Percentiles rank a stretch among this genome's conserved stretches.
Evolutionary conservation across 768 basidiomycete genomes (phyloP).

Genomic region (Tricholoma bakamatsutake): DNA sequence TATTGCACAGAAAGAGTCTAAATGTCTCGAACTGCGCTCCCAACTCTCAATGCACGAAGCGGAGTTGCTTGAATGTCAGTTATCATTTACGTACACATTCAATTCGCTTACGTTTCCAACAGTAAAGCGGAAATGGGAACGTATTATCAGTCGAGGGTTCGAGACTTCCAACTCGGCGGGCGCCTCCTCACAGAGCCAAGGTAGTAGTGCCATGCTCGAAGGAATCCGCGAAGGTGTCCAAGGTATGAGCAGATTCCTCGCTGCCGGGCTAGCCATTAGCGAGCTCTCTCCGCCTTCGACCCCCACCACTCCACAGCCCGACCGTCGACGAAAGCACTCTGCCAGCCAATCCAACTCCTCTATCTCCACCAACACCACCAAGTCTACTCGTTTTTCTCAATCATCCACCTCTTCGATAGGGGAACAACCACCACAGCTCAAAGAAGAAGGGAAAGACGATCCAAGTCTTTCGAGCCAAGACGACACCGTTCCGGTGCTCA

Average conservation of each 20-base stretch:
- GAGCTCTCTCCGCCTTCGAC: slow-evolving; percentile 20
- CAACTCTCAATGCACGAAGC: slow-evolving; percentile 69
- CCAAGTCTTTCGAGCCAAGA: slow-evolving; percentile 9
- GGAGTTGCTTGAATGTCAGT: slow-evolving; percentile 60
- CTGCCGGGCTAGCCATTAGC: slow-evolving; percentile 32
- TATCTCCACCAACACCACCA: slow-evolving; percentile 13
- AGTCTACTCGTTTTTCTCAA: slow-evolving; percentile 36
- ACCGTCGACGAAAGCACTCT: slow-evolving; percentile 8
- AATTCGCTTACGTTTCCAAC: slow-evolving; percentile 2
- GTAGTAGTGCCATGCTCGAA: slow-evolving; percentile 40
- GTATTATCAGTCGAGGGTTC: slow-evolving; percentile 64
- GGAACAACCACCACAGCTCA: slow-evolving; percentile 20
- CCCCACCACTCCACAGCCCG: slow-evolving; percentile 2
- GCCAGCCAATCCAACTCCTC: slow-evolving; percentile 10
- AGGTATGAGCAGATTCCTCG: slow-evolving; percentile 50
- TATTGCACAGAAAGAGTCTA: slow-evolving; percentile 84
- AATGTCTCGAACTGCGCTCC: slow-evolving; percentile 74
- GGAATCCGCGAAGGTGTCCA: slow-evolving; percentile 64
- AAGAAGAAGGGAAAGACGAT: slow-evolving; percentile 9
- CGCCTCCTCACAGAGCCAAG: slow-evolving; percentile 14
- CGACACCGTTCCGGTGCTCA: slow-evolving; percentile 27
- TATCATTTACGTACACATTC: neutral
- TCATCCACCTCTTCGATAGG: slow-evolving; percentile 42
- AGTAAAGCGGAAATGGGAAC: slow-evolving; percentile 85
- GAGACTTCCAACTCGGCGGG: slow-evolving; percentile 21